phyloP scores from a whole-genome alignment of 345 rosid species.

The Hibiscus syriacus region DNA sequence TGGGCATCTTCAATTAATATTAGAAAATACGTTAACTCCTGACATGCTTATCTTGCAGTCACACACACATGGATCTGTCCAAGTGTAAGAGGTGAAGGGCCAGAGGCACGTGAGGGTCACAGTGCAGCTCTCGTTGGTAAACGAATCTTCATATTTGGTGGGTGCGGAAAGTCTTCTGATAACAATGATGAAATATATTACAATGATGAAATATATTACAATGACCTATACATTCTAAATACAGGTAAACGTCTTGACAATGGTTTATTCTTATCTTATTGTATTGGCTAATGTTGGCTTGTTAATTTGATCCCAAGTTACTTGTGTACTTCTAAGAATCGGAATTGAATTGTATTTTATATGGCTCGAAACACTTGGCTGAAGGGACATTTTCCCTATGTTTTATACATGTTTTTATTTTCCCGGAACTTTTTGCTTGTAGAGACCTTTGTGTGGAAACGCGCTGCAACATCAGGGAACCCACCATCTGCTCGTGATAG shows the following conservation, averaged over 20 bases:
- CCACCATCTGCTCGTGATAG: slow-evolving; percentile 96
- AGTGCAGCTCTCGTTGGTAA: slow-evolving; percentile 92
- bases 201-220: slow-evolving; percentile 85
- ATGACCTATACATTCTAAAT: slow-evolving; percentile 77
- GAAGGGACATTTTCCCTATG: neutral
- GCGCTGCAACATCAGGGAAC: slow-evolving; percentile 60
- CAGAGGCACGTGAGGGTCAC: slow-evolving; percentile 94
- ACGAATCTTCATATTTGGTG: slow-evolving; percentile 89
- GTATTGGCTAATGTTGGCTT: neutral
- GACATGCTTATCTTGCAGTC: slow-evolving; percentile 36
- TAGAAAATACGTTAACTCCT: neutral
- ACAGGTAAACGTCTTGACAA: slow-evolving; percentile 46
- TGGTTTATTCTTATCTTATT: neutral
- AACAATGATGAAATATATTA: slow-evolving; percentile 68
- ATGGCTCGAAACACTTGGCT: neutral
- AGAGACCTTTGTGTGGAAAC: slow-evolving; percentile 96
- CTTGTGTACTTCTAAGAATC: neutral
- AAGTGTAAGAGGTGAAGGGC: slow-evolving; percentile 86
- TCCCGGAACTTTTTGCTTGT: slow-evolving; percentile 14
- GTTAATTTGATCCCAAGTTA: neutral
- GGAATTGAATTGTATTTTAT: neutral
- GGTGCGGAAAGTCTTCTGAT: slow-evolving; percentile 72
- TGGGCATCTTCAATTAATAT: neutral
- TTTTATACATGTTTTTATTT: neutral
- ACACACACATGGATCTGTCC: slow-evolving; percentile 87